Evolutionary conservation across 169 alveolate genomes (phyloP).

Genomic region (Cryptosporidium ryanae): DNA sequence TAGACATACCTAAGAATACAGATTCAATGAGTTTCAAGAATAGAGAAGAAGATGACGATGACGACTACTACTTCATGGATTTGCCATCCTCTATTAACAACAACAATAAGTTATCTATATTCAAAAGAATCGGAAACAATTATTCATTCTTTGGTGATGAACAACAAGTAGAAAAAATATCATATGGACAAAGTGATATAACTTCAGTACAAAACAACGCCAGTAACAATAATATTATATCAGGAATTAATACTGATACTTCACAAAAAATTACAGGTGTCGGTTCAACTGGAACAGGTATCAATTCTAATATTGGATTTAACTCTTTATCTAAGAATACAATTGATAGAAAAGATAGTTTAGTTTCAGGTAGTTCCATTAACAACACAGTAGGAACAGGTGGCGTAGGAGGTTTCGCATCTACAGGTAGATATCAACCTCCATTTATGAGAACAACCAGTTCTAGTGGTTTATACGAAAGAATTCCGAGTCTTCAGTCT

Average conservation of each 20-base stretch:
- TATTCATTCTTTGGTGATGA: constrained; percentile 76
- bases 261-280: not conserved
- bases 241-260: not conserved
- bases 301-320: not conserved
- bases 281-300: not conserved
- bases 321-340: not conserved
- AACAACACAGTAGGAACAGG: not conserved
- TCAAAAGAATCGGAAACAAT: constrained; percentile 79
- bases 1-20: constrained; percentile 78
- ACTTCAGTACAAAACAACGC: not conserved
- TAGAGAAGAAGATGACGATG: constrained; percentile 75
- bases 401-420: too few relatives aligned
- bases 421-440: constrained; percentile 48
- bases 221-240: not conserved
- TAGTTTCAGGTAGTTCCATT: constrained; percentile 1
- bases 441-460: constrained; percentile 43
- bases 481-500: constrained; percentile 54
- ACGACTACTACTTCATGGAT: constrained; percentile 77
- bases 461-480: constrained; percentile 51
- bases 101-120: constrained; percentile 19
- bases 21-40: constrained; percentile 72
- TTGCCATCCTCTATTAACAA: constrained; percentile 10
- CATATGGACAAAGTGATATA: constrained; percentile 75
- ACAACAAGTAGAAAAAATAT: constrained; percentile 75
- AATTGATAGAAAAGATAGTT: not conserved